Evolutionary conservation across 116 monocot genomes (phyloP).

Genomic region (Iris pallida): DNA sequence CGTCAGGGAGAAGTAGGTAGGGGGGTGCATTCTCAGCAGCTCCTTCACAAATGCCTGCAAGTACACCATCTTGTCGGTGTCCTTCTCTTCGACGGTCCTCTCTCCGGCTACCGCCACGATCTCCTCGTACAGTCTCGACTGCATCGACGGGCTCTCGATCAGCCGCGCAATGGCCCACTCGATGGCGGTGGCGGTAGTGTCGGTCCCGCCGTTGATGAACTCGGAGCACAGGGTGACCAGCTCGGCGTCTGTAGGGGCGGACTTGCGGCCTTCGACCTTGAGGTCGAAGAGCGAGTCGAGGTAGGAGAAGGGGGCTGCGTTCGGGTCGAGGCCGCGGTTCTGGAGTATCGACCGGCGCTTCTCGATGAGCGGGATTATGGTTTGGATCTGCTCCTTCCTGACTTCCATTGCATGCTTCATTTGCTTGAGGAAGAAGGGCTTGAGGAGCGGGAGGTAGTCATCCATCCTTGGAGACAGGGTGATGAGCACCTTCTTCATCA

Average conservation of each 20-base stretch:
- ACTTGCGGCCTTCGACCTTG: conserved; percentile 19
- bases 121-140: conserved; percentile 22
- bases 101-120: conserved; percentile 7
- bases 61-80: conserved; percentile 24
- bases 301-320: conserved; percentile 30
- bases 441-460: conserved; percentile 74
- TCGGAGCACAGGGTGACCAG: conserved; percentile 38
- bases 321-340: conserved; percentile 2
- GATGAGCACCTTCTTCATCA: conserved; percentile 40
- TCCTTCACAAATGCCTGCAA: conserved; percentile 39
- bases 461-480: conserved; percentile 56
- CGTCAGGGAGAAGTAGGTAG: conserved; percentile 28
- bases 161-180: conserved; percentile 42
- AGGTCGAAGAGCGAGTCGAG: conserved; percentile 38
- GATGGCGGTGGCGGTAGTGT: conserved; percentile 40
- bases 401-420: conserved; percentile 15
- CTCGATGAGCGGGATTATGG: conserved; percentile 21
- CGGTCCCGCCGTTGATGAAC: conserved; percentile 38
- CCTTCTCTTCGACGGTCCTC: conserved; percentile 23
- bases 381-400: conserved; percentile 22
- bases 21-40: conserved; percentile 36
- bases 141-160: conserved; percentile 25
- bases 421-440: conserved; percentile 28
- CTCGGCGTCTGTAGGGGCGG: conserved; percentile 24
- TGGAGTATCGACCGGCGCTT: conserved; percentile 17